phyloP scores from a whole-genome alignment of 495 filamentous ascomycete species.

The Neurospora sp. region DNA sequence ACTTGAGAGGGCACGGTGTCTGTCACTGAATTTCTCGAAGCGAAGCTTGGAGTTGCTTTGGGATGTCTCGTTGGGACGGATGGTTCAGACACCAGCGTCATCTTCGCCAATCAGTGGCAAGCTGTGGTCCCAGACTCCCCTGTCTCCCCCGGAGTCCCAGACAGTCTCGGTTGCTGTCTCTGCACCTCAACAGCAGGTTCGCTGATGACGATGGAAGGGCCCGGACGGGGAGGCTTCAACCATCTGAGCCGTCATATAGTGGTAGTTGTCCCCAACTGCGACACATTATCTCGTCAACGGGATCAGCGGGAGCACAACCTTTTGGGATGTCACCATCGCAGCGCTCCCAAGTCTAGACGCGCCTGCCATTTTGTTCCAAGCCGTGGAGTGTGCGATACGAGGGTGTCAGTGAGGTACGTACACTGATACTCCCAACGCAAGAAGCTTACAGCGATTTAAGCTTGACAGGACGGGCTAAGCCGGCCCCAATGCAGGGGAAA shows the following conservation, averaged over 20 bases:
- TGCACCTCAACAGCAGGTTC: not conserved
- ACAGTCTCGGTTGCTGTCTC: not conserved
- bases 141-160: not conserved
- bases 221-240: not conserved
- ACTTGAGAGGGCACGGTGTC: not conserved
- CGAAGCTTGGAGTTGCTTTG: not conserved
- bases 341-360: not conserved
- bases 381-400: not conserved
- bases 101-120: not conserved
- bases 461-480: not conserved
- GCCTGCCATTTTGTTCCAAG: not conserved
- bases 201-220: not conserved
- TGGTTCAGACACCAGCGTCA: not conserved
- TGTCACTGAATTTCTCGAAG: not conserved
- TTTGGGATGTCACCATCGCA: not conserved
- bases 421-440: not conserved
- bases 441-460: not conserved
- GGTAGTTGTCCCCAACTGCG: not conserved
- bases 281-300: not conserved
- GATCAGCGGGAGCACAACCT: not conserved
- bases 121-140: not conserved
- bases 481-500: not conserved
- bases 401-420: not conserved
- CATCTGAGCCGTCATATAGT: not conserved
- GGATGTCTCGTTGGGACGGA: not conserved